phyloP scores from a whole-genome alignment of 2,329 filamentous ascomycete species.

The Elsinoe batatas region DNA sequence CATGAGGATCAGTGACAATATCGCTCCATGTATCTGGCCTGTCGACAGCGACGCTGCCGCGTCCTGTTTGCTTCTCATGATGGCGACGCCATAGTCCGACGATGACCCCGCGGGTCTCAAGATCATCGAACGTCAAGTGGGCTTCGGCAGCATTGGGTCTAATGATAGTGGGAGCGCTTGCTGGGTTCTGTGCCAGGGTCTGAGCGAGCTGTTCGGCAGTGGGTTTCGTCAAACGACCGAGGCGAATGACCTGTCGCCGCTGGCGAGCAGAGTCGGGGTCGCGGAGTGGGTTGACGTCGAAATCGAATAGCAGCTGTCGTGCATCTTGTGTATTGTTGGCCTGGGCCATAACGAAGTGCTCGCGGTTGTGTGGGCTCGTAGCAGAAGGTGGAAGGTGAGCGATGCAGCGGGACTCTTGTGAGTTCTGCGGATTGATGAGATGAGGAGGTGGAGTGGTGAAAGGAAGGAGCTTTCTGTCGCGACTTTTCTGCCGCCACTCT shows the following conservation, averaged over 20 bases:
- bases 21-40: not conserved
- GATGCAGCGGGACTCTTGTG: too few relatives aligned
- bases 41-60: not conserved
- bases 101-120: not conserved
- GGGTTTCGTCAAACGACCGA: not conserved
- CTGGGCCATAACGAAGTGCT: not conserved
- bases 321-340: not conserved
- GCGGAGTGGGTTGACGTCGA: not conserved
- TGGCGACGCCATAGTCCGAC: not conserved
- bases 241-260: not conserved
- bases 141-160: not conserved
- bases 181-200: not conserved
- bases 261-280: not conserved
- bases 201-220: not conserved
- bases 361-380: not conserved
- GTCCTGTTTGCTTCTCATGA: not conserved
- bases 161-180: not conserved
- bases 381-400: too few relatives aligned
- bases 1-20: not conserved
- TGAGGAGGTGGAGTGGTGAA: not conserved
- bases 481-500: not conserved
- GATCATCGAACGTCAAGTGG: not conserved
- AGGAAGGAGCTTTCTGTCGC: not conserved
- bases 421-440: too few relatives aligned
- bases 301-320: not conserved